Evolutionary conservation across 176 grass and related monocot species (phyloP).

Genomic region (Lolium multiflorum): DNA sequence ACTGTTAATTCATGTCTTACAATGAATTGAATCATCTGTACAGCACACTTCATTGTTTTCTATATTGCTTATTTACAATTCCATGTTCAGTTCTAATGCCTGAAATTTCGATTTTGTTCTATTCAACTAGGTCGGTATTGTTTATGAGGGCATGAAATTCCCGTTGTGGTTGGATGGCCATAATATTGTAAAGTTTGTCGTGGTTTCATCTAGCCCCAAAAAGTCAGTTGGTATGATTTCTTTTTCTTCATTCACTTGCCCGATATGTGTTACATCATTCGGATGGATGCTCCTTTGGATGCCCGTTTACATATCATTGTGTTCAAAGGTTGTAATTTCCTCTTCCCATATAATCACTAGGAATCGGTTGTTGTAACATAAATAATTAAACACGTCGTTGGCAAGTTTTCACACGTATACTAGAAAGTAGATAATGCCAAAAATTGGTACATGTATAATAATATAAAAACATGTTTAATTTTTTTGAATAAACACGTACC

Average conservation of each 20-base stretch:
- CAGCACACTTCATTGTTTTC: background rate
- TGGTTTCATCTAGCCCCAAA: conserved; percentile 66
- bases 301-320: too few relatives aligned
- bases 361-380: too few relatives aligned
- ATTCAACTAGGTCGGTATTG: conserved; percentile 76
- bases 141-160: conserved; percentile 96
- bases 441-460: too few relatives aligned
- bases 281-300: too few relatives aligned
- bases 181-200: conserved; percentile 90
- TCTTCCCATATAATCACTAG: background rate
- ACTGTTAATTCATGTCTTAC: background rate
- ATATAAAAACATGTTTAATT: too few relatives aligned
- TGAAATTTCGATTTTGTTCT: conserved; percentile 37
- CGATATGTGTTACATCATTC: too few relatives aligned
- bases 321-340: background rate
- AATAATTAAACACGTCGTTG: too few relatives aligned
- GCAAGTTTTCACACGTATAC: too few relatives aligned
- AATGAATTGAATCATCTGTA: conserved; percentile 22
- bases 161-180: conserved; percentile 91
- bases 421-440: too few relatives aligned
- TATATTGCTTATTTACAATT: conserved; percentile 3
- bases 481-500: too few relatives aligned
- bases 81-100: background rate
- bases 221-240: conserved; percentile 68
- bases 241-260: background rate